These are phyloP conservation scores for Anthostomella pinea DNA, from an alignment of 2,329 filamentous ascomycete genomes.

Conservation along the genomic window DNA sequence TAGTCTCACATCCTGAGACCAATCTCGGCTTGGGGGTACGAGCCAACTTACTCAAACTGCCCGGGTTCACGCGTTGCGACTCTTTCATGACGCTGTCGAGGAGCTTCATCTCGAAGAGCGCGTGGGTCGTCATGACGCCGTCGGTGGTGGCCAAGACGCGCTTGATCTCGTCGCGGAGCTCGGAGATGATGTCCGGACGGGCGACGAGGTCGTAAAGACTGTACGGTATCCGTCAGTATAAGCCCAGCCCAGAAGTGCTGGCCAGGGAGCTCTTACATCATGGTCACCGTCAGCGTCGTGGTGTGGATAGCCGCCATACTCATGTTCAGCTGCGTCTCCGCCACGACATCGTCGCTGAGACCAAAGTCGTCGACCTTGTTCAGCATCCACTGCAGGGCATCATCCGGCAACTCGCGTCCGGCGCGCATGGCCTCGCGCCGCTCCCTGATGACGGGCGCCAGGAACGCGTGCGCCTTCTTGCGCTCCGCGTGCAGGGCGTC, in stretches of 20 bases:
- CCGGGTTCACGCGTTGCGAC: conserved; percentile 29
- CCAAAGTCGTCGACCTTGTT: conserved; percentile 33
- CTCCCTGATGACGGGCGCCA: conserved; percentile 30
- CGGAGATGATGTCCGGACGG: conserved; percentile 44
- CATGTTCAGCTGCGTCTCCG: conserved; percentile 40
- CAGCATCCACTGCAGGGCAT: conserved; percentile 46
- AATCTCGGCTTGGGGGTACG: no score
- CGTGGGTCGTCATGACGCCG: conserved; percentile 30
- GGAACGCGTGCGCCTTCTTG: conserved; percentile 32
- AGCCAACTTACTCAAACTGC: conserved; percentile 20
- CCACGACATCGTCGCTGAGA: conserved; percentile 31
- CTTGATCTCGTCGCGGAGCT: conserved; percentile 50
- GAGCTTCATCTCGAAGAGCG: conserved; percentile 37
- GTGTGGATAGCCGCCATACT: conserved; percentile 51
- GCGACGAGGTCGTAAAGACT: conserved; percentile 50
- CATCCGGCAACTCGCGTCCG: conserved; percentile 35
- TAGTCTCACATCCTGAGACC: no score
- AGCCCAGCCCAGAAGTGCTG: no score
- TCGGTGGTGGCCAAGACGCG: conserved; percentile 33
- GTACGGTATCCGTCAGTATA: neutral
- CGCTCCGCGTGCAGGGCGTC: conserved; percentile 32
- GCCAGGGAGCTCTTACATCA: conserved; percentile 29
- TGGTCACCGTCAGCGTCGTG: conserved; percentile 41
- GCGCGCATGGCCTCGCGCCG: conserved; percentile 24
- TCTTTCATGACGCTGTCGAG: conserved; percentile 37